Conservation (phyloP, 352 stramenopile genomes). For the Phytophthora sojae region DNA sequence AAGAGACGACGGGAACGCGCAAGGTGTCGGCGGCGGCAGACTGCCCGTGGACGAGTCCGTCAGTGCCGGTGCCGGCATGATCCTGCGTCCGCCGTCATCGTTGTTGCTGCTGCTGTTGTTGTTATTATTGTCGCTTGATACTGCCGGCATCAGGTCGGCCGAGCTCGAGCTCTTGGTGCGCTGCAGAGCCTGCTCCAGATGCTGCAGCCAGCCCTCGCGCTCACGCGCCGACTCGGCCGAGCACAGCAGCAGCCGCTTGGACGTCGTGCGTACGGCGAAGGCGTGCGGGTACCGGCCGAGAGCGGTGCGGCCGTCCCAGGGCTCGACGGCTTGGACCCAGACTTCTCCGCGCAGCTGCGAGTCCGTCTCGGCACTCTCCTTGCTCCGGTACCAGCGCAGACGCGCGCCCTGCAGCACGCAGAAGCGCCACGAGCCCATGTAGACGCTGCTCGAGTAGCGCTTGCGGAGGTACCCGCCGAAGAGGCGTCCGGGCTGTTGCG, state of each 20-base stretch:
- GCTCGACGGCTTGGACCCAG: conserved; percentile 62
- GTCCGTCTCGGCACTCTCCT: conserved; percentile 58
- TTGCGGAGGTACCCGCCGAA: conserved; percentile 75
- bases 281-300: conserved; percentile 62
- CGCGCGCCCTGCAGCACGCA: conserved; percentile 70
- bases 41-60: conserved; percentile 7
- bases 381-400: conserved; percentile 73
- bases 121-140: too few species aligned
- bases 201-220: conserved; percentile 58
- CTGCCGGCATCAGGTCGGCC: background rate
- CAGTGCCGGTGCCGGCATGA: conserved; percentile 39
- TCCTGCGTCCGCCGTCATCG: conserved; percentile 48
- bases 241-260: conserved; percentile 68
- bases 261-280: conserved; percentile 70
- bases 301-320: conserved; percentile 64
- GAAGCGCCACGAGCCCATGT: conserved; percentile 84
- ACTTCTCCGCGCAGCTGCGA: conserved; percentile 66
- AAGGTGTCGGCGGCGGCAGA: conserved; percentile 28
- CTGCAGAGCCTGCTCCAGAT: conserved; percentile 36
- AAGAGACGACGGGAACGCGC: conserved; percentile 23
- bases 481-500: conserved; percentile 11
- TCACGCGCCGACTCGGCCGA: conserved; percentile 51
- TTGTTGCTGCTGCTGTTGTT: background rate
- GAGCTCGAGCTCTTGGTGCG: conserved; percentile 37
- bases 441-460: conserved; percentile 68